phyloP scores from a whole-genome alignment of 2,329 filamentous ascomycete species.

The Eutypella sp. region DNA sequence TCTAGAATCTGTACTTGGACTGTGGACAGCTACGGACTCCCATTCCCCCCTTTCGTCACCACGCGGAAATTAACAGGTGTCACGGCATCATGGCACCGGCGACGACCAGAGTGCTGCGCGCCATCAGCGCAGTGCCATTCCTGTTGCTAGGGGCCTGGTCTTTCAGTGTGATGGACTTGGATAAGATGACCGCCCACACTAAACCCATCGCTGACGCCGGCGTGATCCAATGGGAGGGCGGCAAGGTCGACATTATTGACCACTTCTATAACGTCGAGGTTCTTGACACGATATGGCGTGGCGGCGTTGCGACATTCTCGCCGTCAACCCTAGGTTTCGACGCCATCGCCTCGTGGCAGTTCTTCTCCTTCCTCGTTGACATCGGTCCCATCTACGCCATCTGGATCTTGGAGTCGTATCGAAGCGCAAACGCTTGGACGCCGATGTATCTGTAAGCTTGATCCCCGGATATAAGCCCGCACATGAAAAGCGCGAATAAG shows the following conservation, averaged over 20 bases:
- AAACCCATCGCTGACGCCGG: not conserved
- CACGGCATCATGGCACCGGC: not conserved
- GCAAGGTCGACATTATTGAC: conserved; percentile 4
- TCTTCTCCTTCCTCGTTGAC: conserved; percentile 11
- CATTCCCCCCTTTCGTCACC: no score
- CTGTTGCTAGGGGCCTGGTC: not conserved
- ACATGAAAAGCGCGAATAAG: not conserved
- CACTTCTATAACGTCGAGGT: conserved; percentile 4
- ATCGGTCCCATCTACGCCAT: conserved; percentile 11
- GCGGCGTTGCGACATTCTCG: conserved; percentile 7
- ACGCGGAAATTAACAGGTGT: no score
- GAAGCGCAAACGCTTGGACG: conserved; percentile 7
- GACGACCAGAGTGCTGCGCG: not conserved
- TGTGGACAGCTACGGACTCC: no score
- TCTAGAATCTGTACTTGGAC: no score
- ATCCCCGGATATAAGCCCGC: not conserved
- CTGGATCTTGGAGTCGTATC: conserved; percentile 10
- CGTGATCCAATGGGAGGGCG: conserved; percentile 5
- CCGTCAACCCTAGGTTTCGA: conserved; percentile 7
- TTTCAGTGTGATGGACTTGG: not conserved
- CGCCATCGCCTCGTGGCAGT: conserved; percentile 10
- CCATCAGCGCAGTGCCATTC: not conserved
- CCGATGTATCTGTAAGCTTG: conserved; percentile 9
- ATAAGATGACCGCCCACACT: not conserved
- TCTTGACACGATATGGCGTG: conserved; percentile 8